These are phyloP conservation scores for Solanum piurae DNA, from an alignment of 257 asterid species.

Conservation along the genomic window DNA sequence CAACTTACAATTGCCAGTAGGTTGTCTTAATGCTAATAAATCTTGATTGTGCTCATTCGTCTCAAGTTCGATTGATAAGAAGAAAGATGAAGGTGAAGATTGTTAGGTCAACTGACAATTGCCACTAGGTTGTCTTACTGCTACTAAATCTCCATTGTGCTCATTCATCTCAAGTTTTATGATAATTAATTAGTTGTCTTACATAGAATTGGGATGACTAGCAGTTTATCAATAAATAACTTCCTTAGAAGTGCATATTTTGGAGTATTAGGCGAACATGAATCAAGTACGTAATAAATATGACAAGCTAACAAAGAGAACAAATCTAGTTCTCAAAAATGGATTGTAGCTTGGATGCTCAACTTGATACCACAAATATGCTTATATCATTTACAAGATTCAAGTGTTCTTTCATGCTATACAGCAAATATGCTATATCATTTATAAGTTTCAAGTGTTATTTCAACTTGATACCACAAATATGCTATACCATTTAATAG, in stretches of 20 bases:
- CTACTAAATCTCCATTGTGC: not conserved
- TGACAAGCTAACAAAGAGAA: not conserved
- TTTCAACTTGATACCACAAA: not conserved
- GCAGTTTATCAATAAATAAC: not conserved
- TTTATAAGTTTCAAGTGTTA: not conserved
- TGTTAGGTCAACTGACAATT: slow-evolving; percentile 39
- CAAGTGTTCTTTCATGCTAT: not conserved
- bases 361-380: not conserved
- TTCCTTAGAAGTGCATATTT: not conserved
- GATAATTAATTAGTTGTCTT: not conserved
- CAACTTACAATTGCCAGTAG: slow-evolving; percentile 71
- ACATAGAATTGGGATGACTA: not conserved
- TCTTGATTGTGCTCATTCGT: not conserved
- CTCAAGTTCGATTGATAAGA: not conserved
- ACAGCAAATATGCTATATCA: not conserved
- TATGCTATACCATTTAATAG: not conserved
- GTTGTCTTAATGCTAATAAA: slow-evolving; percentile 24
- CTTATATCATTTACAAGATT: not conserved
- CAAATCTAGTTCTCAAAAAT: not conserved
- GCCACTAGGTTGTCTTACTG: slow-evolving; percentile 72
- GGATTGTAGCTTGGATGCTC: not conserved
- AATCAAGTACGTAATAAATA: not conserved
- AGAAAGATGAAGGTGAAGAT: not conserved
- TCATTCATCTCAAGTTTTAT: not conserved
- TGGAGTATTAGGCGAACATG: not conserved